Evolutionary conservation across 2,329 filamentous ascomycete species (phyloP).

Genomic region (Ceratocystis cubensis): DNA sequence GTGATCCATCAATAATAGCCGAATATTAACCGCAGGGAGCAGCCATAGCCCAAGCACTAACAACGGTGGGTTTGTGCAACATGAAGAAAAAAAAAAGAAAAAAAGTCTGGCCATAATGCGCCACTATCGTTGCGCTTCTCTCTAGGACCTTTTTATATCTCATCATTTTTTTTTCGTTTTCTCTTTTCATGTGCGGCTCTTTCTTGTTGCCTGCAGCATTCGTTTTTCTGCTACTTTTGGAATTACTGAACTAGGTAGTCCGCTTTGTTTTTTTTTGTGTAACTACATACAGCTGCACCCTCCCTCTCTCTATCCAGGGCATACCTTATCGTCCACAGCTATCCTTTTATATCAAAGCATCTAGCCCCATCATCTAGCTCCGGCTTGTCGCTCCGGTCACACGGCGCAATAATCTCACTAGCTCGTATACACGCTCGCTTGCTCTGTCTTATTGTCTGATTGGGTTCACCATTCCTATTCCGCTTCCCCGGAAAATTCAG

Average conservation of each 20-base stretch:
- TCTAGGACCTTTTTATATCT: not conserved
- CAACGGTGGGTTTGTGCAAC: not conserved
- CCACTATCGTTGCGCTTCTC: not conserved
- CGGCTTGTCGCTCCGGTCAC: not conserved
- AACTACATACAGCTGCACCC: not conserved
- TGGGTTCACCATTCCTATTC: constrained; percentile 6
- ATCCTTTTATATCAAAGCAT: not conserved
- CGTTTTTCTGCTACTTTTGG: not conserved
- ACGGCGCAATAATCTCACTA: not conserved
- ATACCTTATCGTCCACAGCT: not conserved
- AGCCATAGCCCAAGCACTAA: not conserved
- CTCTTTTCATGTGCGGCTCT: not conserved
- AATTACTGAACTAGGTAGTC: not conserved
- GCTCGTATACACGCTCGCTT: constrained; percentile 1
- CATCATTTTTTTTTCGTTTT: constrained; percentile 6
- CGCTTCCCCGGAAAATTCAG: constrained; percentile 14
- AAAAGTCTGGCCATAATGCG: constrained; percentile 5
- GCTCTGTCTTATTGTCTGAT: constrained; percentile 2
- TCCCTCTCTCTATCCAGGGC: not conserved
- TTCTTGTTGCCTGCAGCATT: not conserved
- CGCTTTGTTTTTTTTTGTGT: not conserved
- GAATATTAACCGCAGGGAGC: not conserved
- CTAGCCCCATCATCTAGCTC: not conserved
- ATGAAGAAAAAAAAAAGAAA: not conserved
- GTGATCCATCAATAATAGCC: not conserved